phyloP scores from a whole-genome alignment of 2,329 filamentous ascomycete species.

The Xylaria arbuscula region DNA sequence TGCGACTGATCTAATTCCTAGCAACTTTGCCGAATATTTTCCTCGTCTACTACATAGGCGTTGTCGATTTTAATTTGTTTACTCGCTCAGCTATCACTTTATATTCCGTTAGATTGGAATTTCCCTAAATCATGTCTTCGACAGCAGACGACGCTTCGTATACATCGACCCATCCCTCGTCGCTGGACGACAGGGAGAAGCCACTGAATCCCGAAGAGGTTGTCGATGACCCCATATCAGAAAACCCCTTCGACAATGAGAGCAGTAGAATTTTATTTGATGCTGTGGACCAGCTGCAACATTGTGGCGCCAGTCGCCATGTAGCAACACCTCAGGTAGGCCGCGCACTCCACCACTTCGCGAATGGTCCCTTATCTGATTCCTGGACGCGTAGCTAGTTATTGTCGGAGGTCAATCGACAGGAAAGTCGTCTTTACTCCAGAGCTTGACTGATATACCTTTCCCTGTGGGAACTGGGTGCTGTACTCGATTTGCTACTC shows the following conservation, averaged over 20 bases:
- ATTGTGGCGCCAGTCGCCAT: conserved; percentile 46
- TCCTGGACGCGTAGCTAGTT: conserved; percentile 63
- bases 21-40: neutral
- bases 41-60: neutral
- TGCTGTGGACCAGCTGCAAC: conserved; percentile 53
- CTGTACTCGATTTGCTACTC: conserved; percentile 47
- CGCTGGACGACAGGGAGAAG: conserved; percentile 1
- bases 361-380: neutral
- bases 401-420: conserved; percentile 80
- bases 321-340: conserved; percentile 53
- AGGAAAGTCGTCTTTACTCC: conserved; percentile 79
- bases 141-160: neutral
- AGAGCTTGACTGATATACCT: conserved; percentile 58
- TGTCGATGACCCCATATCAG: conserved; percentile 19
- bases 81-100: neutral
- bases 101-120: neutral
- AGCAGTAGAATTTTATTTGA: conserved; percentile 52
- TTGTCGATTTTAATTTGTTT: neutral
- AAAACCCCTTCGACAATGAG: conserved; percentile 52
- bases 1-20: neutral
- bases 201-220: neutral
- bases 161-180: conserved; percentile 2
- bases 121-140: neutral
- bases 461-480: conserved; percentile 42
- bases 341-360: neutral